Evolutionary conservation across 2,329 filamentous ascomycete species (phyloP), one percentile per base, ranked within the genome.

Genomic region (Cladorrhinum sp.): DNA sequence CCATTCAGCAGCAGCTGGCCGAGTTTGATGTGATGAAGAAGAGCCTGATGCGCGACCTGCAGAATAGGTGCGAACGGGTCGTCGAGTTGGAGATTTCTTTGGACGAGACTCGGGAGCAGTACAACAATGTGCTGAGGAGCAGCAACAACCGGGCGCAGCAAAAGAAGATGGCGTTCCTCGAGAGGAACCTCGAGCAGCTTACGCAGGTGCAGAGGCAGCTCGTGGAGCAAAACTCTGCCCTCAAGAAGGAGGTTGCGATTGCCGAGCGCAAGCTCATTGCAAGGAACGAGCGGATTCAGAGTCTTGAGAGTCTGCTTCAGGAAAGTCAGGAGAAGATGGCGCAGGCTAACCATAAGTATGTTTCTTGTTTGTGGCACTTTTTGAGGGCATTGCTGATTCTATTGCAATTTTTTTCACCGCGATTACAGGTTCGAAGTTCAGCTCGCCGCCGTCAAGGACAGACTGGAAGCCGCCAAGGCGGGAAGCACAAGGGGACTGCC

Each of bases 1-100:
- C 92, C 12, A 86, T 98, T 50, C 92, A 96, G 74, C 94, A 99
- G 79, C 95, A 98, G 78, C 96, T 99, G 75, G 91, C 94, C 61
- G 95, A 99, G 74, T 99, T 99, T 70, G 95, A 99, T 76, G 90
- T 92, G 62, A 99, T 99, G 93, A 99, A 99, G 87, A 99, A 99
- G 86, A 96, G 91, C 67, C 82, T 99, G 68, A 99, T 99, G 95
- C 91, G 95, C 61, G 95, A 99, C 76, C 81, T 99, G 67, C 95
- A 99, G 77, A 98, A 99, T 80, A 89, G 95, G 64, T 99, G 95
- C 76, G 95, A 99, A 80, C 89, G 95, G 67, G 93, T 99, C 33
- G 95, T 99, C 18, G 95, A 99, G 80, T 86, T 99, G 26, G 95
- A 99, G 77, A 99, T 99, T 71, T 96, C 91, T 36, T 84, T 99